A percentile compares a stretch with the other conserved stretches of the same genome.
phyloP scores from a whole-genome alignment of 2,329 filamentous ascomycete genomes.

The Hypoxylon sp. region DNA sequence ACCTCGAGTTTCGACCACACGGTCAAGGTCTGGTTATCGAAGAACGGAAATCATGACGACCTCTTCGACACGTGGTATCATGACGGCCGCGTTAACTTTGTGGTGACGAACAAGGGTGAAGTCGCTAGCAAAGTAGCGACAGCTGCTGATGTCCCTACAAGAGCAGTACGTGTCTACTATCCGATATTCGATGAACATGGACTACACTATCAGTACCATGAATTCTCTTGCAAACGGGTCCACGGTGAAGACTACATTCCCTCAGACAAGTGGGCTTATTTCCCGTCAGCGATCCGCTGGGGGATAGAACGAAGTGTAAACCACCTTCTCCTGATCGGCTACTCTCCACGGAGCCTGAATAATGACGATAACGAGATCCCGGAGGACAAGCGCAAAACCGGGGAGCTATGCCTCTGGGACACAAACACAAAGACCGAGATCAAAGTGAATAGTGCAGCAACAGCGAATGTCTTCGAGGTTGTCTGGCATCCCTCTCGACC shows the following conservation, averaged over 20 bases:
- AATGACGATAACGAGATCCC: conserved; percentile 70
- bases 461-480: conserved; percentile 74
- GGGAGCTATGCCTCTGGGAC: conserved; percentile 72
- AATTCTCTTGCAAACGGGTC: conserved; percentile 51
- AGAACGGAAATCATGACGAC: conserved; percentile 59
- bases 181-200: conserved; percentile 47
- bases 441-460: conserved; percentile 63
- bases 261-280: conserved; percentile 70
- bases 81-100: conserved; percentile 72
- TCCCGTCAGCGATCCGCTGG: conserved; percentile 74
- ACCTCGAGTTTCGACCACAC: conserved; percentile 73
- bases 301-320: conserved; percentile 59
- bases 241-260: conserved; percentile 52
- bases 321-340: conserved; percentile 70
- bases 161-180: conserved; percentile 70
- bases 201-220: conserved; percentile 42
- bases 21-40: conserved; percentile 68
- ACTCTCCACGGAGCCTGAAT: conserved; percentile 68
- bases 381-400: conserved; percentile 67
- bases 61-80: conserved; percentile 67
- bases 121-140: conserved; percentile 66
- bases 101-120: conserved; percentile 63
- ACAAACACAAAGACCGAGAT: conserved; percentile 58
- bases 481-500: conserved; percentile 69
- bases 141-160: conserved; percentile 65